These are phyloP conservation scores for Zygoascus sp. DNA, from an alignment of 1,139 yeast species.

Conservation along the genomic window DNA sequence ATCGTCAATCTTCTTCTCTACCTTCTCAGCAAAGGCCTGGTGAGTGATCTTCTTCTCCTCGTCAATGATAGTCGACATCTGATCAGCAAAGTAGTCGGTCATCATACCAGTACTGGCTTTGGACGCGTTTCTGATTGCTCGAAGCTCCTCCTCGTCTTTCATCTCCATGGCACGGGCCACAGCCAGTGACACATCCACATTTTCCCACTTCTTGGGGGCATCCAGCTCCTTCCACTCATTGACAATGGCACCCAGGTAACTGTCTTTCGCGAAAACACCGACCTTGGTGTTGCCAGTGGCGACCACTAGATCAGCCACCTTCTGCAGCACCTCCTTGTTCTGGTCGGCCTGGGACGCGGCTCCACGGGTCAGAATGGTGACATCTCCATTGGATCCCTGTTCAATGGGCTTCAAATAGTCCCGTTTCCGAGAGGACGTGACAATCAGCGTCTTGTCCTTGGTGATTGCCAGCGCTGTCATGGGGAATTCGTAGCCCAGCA, in stretches of 20 bases:
- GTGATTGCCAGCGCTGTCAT: constrained; percentile 75
- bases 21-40: constrained; percentile 63
- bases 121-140: constrained; percentile 63
- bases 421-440: constrained; percentile 86
- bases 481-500: constrained; percentile 91
- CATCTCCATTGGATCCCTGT: constrained; percentile 42
- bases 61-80: constrained; percentile 83
- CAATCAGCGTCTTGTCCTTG: constrained; percentile 54
- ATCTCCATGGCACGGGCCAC: constrained; percentile 60
- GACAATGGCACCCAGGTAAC: constrained; percentile 75
- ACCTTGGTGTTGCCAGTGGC: constrained; percentile 43
- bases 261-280: constrained; percentile 69
- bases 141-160: constrained; percentile 77
- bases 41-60: constrained; percentile 78
- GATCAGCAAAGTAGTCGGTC: constrained; percentile 73
- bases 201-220: constrained; percentile 37
- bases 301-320: constrained; percentile 51
- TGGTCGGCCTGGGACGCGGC: constrained; percentile 70
- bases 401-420: constrained; percentile 60
- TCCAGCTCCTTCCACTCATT: constrained; percentile 55
- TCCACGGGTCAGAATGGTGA: constrained; percentile 65
- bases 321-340: constrained; percentile 60
- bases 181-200: constrained; percentile 50
- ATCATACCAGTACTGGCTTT: constrained; percentile 76
- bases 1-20: constrained; percentile 80